Conservation (phyloP, 106 monocot genomes). For the Allium sativum region DNA sequence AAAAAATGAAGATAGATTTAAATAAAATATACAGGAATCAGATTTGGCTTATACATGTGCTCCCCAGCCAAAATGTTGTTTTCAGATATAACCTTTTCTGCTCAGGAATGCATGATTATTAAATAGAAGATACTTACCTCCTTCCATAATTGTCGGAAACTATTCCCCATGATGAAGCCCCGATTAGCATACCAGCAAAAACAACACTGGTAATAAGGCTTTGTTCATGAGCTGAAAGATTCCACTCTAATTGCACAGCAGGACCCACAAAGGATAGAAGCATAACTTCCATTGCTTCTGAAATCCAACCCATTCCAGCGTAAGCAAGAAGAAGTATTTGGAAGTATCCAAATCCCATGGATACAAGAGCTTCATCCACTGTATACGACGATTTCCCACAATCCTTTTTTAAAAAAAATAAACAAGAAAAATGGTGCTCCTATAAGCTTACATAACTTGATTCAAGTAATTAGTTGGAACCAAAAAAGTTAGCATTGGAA, state of each 20-base stretch:
- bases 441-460: too few relatives aligned
- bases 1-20: too few relatives aligned
- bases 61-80: too few relatives aligned
- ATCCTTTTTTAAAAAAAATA: neutral
- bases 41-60: too few relatives aligned
- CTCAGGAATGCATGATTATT: too few relatives aligned
- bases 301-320: conserved; percentile 88
- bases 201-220: conserved; percentile 84
- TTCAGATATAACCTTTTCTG: too few relatives aligned
- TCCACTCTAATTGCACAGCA: conserved; percentile 59
- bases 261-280: conserved; percentile 92
- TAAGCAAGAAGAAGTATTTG: conserved; percentile 60
- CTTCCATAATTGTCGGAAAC: conserved; percentile 71
- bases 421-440: neutral
- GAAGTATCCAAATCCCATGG: conserved; percentile 65
- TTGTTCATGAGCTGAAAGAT: conserved; percentile 63
- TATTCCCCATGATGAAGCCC: conserved; percentile 78
- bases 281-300: conserved; percentile 95
- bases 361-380: conserved; percentile 63
- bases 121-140: conserved; percentile 30
- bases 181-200: conserved; percentile 81
- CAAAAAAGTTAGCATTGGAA: too few relatives aligned
- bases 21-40: too few relatives aligned
- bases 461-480: too few relatives aligned
- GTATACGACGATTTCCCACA: conserved; percentile 31